Percentiles rank a stretch among this genome's conserved stretches.
Conservation (phyloP, 2,329 filamentous ascomycete species). For the Westerdykella sp. region DNA sequence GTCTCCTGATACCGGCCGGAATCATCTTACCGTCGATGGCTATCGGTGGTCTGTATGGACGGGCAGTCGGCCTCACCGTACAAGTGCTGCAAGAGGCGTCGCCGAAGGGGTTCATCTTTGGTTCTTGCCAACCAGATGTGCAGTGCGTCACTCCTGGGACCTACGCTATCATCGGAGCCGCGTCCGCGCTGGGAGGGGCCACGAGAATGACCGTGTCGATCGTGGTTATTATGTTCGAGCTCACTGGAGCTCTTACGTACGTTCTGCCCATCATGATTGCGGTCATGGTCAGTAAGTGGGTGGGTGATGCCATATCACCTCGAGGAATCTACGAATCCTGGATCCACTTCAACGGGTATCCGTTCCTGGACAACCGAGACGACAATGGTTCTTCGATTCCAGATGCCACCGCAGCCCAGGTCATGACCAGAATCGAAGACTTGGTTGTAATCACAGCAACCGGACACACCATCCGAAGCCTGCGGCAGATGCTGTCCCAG, state of each 20-base stretch:
- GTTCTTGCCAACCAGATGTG: constrained; percentile 74
- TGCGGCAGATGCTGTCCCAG: constrained; percentile 63
- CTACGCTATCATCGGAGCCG: constrained; percentile 93
- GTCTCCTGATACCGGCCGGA: constrained; percentile 86
- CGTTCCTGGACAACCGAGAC: constrained; percentile 88
- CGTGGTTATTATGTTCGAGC: constrained; percentile 98
- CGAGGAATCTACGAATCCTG: constrained; percentile 95
- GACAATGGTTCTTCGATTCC: constrained; percentile 58
- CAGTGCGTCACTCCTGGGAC: constrained; percentile 89
- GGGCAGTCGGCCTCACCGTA: constrained; percentile 81
- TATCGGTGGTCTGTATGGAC: constrained; percentile 83
- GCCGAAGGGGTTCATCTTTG: constrained; percentile 70
- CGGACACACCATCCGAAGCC: constrained; percentile 75
- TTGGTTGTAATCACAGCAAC: constrained; percentile 80
- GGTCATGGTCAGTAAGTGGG: constrained; percentile 98
- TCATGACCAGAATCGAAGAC: constrained; percentile 92
- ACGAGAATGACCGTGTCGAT: constrained; percentile 97
- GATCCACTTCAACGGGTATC: constrained; percentile 95
- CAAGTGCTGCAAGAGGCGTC: constrained; percentile 79
- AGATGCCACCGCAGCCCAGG: constrained; percentile 75
- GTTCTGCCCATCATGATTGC: constrained; percentile 98
- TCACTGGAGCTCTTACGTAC: constrained; percentile 91
- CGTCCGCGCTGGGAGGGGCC: constrained; percentile 86
- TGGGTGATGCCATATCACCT: constrained; percentile 88
- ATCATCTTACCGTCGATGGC: constrained; percentile 96